phyloP scores from a whole-genome alignment of 1,139 yeast genomes.

The Geotrichum candidum region DNA sequence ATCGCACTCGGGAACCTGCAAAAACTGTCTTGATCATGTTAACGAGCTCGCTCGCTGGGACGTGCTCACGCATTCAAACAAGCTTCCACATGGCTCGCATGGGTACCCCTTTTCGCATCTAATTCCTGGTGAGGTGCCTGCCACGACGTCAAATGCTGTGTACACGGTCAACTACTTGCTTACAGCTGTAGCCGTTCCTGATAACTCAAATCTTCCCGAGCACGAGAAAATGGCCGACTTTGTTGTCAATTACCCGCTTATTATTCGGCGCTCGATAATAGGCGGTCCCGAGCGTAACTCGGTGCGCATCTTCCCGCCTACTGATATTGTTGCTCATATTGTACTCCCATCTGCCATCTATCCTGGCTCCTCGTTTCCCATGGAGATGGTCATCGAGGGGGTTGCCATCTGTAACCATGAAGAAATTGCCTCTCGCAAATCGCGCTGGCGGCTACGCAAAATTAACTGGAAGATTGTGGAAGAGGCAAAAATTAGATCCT shows the following conservation, averaged over 20 bases:
- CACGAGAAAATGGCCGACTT: background rate
- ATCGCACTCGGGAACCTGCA: constrained; percentile 4
- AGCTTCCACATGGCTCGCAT: constrained; percentile 59
- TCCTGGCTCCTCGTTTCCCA: constrained; percentile 79
- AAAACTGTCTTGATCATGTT: constrained; percentile 44
- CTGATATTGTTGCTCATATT: constrained; percentile 80
- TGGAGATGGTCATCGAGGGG: constrained; percentile 78
- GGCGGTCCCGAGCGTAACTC: constrained; percentile 84
- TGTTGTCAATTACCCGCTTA: constrained; percentile 44
- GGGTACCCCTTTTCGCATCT: constrained; percentile 93
- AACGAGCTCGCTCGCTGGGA: constrained; percentile 85
- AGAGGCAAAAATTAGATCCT: constrained; percentile 53
- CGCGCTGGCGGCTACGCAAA: constrained; percentile 92
- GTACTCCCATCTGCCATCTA: constrained; percentile 82
- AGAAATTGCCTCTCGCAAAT: constrained; percentile 30
- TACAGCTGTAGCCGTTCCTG: constrained; percentile 54
- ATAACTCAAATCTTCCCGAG: constrained; percentile 21
- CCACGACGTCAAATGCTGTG: constrained; percentile 55
- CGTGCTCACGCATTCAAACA: constrained; percentile 53
- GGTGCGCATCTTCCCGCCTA: constrained; percentile 89
- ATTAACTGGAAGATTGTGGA: constrained; percentile 87
- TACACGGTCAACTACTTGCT: constrained; percentile 65
- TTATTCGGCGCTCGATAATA: constrained; percentile 68
- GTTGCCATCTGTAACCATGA: constrained; percentile 42
- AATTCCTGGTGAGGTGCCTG: constrained; percentile 85